Evolutionary conservation across 352 stramenopile species (phyloP).

Genomic region (Phytophthora aleatoria): DNA sequence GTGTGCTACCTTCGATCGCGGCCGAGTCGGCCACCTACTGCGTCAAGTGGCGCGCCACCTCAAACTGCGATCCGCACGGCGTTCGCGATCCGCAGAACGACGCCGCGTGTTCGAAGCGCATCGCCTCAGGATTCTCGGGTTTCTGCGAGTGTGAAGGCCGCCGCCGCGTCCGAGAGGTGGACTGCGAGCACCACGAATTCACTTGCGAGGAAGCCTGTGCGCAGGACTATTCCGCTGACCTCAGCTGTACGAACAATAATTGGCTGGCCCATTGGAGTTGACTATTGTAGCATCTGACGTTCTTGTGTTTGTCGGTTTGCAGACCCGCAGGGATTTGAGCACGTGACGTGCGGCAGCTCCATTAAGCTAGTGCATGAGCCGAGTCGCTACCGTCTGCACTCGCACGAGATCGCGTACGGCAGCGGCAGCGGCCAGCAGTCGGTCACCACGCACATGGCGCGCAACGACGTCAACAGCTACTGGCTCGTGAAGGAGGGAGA

Average conservation of each 20-base stretch:
- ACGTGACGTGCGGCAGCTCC: slow-evolving; percentile 83
- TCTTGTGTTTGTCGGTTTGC: slow-evolving; percentile 10
- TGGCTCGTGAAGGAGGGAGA: slow-evolving; percentile 88
- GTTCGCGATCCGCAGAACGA: slow-evolving; percentile 69
- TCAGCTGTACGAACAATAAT: slow-evolving; percentile 59
- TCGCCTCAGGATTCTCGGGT: slow-evolving; percentile 56
- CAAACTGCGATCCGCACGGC: slow-evolving; percentile 71
- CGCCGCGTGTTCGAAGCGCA: slow-evolving; percentile 53
- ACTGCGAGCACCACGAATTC: slow-evolving; percentile 81
- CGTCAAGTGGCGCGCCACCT: slow-evolving; percentile 74
- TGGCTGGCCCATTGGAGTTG: background rate
- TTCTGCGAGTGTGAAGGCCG: slow-evolving; percentile 84
- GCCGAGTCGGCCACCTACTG: slow-evolving; percentile 41
- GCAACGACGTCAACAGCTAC: slow-evolving; percentile 87
- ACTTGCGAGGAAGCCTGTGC: slow-evolving; percentile 73
- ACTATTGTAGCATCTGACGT: slow-evolving; percentile 3
- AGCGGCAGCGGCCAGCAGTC: slow-evolving; percentile 83
- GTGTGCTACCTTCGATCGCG: background rate
- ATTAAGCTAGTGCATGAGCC: slow-evolving; percentile 84
- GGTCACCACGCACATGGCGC: slow-evolving; percentile 65
- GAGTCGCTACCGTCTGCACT: slow-evolving; percentile 81
- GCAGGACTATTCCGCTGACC: slow-evolving; percentile 71
- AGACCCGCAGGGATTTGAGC: slow-evolving; percentile 79
- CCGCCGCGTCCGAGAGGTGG: slow-evolving; percentile 77
- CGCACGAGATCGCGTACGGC: slow-evolving; percentile 83